A percentile compares a stretch with the other conserved stretches of the same genome.
Conservation (phyloP, 768 basidiomycete species). For the Cytidiella melzeri region DNA sequence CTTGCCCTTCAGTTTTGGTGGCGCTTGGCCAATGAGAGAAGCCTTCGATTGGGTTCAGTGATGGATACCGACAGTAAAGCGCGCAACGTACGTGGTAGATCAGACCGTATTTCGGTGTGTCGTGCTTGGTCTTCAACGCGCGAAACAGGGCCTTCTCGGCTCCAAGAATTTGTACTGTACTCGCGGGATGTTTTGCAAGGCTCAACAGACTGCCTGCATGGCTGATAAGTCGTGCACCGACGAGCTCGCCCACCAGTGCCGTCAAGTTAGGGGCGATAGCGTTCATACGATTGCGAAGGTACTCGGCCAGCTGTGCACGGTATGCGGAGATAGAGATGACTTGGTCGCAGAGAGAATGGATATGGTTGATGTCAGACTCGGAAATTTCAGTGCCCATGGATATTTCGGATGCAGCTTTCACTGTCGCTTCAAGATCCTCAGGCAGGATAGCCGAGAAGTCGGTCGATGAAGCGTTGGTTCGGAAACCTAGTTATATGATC, state of each 20-base stretch:
- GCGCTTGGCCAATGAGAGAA: slow-evolving; percentile 93
- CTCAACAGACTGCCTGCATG: slow-evolving; percentile 68
- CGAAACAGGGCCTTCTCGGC: slow-evolving; percentile 76
- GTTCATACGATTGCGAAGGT: slow-evolving; percentile 95
- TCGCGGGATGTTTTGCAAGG: slow-evolving; percentile 73
- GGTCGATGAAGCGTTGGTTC: slow-evolving; percentile 85
- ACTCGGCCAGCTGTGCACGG: slow-evolving; percentile 91
- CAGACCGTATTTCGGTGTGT: slow-evolving; percentile 98
- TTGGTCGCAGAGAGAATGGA: slow-evolving; percentile 95
- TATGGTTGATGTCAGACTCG: slow-evolving; percentile 94
- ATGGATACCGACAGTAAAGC: background rate
- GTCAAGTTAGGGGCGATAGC: slow-evolving; percentile 98
- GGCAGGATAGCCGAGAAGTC: slow-evolving; percentile 88
- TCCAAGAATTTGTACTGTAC: slow-evolving; percentile 70
- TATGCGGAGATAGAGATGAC: slow-evolving; percentile 96
- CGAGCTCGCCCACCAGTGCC: slow-evolving; percentile 71
- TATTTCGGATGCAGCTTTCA: slow-evolving; percentile 95
- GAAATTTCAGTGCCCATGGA: slow-evolving; percentile 99
- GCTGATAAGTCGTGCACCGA: slow-evolving; percentile 69
- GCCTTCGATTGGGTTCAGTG: slow-evolving; percentile 41
- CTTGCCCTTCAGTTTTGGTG: slow-evolving; percentile 97
- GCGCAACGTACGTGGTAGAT: slow-evolving; percentile 83
- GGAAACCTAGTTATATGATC: slow-evolving; percentile 57
- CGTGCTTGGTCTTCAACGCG: slow-evolving; percentile 78
- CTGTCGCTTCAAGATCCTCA: slow-evolving; percentile 91